Base-by-base conservation (phyloP, 2,329 filamentous ascomycete species). In the Calonectria pseudoturangicola region DNA sequence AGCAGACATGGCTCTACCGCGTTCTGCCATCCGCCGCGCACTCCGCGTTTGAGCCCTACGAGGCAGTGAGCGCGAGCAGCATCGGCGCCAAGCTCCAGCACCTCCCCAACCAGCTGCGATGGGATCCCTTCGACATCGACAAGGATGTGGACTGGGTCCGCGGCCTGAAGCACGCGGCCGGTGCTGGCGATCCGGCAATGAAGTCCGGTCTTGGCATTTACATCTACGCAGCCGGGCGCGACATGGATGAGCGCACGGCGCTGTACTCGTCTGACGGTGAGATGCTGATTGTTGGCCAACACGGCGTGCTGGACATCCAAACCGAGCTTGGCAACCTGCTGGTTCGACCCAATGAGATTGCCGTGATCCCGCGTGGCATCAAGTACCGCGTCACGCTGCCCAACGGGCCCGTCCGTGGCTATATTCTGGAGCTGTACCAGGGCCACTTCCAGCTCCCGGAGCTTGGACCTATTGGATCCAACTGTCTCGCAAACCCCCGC, bases 221-320 rank as follows among this genome's bases (percentile, higher is more conserved):
- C 82, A 91, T 97, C 68, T 98, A 94, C 80, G 92, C 93, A 1
- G 94, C 93, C 0, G 94, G 93, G 12, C 91, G 90, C 79, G 91
- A 92, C 80, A 98, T 98, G 95, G 87, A 88, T 54, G 85, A 87
- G 12, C 89, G 90, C 27, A 88, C 93, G 64, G 94, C 94, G 0
- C 96, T 96, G 84, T 97, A 96, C 86, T 96, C 93, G 4, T 93
- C 95, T 0, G 94, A 96, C 79, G 94, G 94, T 9, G 94, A 96
- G 82, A 90, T 95, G 79, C 84, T 96, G 45, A 92, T 96, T 73
- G 93, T 96, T 4, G 89, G 93, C 4, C 94, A 96, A 80, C 90
- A 94, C 71, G 94, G 94, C 0, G 88, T 89, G 6, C 85, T 96
- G 48, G 93, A 96, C 78, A 93, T 96, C 70, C 90, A 92, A 79